phyloP scores from a whole-genome alignment of 352 stramenopile species.

The Blastocystis hominis region DNA sequence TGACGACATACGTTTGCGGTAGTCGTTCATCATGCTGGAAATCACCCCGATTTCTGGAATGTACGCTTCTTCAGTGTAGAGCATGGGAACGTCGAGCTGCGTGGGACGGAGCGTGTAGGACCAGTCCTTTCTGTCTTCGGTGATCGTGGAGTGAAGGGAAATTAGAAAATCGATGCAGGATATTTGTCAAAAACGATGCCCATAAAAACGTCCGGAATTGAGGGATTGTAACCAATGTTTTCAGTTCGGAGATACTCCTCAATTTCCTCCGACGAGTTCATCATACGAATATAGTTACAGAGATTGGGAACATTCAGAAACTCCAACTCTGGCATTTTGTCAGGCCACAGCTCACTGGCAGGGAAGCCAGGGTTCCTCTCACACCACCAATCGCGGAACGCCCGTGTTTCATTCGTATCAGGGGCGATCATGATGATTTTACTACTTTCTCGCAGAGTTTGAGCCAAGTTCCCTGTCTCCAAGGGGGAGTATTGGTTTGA shows the following conservation, averaged over 20 bases:
- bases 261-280: constrained; percentile 6
- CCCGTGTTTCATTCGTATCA: background rate
- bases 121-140: constrained; percentile 24
- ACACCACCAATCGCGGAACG: constrained; percentile 40
- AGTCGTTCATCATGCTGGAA: constrained; percentile 55
- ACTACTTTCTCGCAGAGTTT: constrained; percentile 40
- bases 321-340: constrained; percentile 29
- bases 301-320: constrained; percentile 52
- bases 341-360: constrained; percentile 24
- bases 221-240: constrained; percentile 56
- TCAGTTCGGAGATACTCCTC: constrained; percentile 3
- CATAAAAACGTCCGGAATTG: constrained; percentile 39
- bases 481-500: background rate
- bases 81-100: constrained; percentile 31
- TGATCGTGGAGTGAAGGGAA: background rate
- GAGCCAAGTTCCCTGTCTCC: constrained; percentile 23
- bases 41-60: background rate
- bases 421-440: constrained; percentile 49
- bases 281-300: constrained; percentile 53
- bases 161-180: background rate
- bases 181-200: constrained; percentile 49
- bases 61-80: constrained; percentile 52
- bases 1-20: constrained; percentile 14
- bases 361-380: constrained; percentile 53
- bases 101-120: constrained; percentile 47